phyloP scores from a whole-genome alignment of 1,284 basidiomycete species.

The Papiliotrema fonsecae region DNA sequence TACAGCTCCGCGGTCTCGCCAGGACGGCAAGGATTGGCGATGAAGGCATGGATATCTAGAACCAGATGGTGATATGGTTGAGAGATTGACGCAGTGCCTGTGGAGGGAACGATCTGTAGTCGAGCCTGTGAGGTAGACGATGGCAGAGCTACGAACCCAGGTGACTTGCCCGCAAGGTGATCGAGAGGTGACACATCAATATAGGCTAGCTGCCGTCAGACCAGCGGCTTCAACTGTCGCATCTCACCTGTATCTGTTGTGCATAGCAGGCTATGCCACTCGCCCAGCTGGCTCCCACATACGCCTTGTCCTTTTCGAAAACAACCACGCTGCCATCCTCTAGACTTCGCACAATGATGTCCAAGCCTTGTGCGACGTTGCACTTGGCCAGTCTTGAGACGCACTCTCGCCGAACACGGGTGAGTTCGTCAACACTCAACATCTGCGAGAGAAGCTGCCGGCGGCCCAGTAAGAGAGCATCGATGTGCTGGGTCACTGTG shows the following conservation, averaged over 20 bases:
- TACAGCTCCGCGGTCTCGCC: slow-evolving; percentile 90
- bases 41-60: slow-evolving; percentile 84
- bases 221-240: not conserved
- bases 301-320: slow-evolving; percentile 69
- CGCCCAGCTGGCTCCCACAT: slow-evolving; percentile 77
- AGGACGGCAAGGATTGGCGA: slow-evolving; percentile 79
- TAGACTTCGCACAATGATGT: slow-evolving; percentile 92
- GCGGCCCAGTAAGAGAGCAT: slow-evolving; percentile 81
- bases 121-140: not conserved
- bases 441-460: slow-evolving; percentile 85
- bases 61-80: slow-evolving; percentile 68
- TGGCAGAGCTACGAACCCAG: not conserved
- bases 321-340: slow-evolving; percentile 81
- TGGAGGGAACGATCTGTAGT: not conserved
- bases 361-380: slow-evolving; percentile 86
- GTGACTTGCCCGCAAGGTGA: slow-evolving; percentile 32
- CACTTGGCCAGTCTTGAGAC: slow-evolving; percentile 82
- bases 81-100: not conserved
- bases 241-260: slow-evolving; percentile 54
- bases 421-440: slow-evolving; percentile 79
- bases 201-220: slow-evolving; percentile 58
- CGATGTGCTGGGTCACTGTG: slow-evolving; percentile 81
- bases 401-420: slow-evolving; percentile 75
- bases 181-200: slow-evolving; percentile 57
- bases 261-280: slow-evolving; percentile 60